phyloP scores from a whole-genome alignment of 441 rosid genomes.

The Raphanus hybrid region DNA sequence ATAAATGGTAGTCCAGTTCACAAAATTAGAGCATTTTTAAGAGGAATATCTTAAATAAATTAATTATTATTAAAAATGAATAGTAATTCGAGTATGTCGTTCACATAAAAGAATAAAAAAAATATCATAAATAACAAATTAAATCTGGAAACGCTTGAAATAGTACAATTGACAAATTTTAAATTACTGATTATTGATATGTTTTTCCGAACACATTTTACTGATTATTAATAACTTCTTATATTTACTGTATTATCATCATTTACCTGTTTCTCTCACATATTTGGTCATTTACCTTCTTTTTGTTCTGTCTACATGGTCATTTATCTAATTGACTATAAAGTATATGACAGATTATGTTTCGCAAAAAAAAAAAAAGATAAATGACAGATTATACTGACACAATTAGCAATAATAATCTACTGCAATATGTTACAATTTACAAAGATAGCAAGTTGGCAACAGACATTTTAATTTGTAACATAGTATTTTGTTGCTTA shows the following conservation, averaged over 20 bases:
- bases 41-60: not conserved
- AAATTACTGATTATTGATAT: too few relatives aligned
- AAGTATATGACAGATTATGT: not conserved
- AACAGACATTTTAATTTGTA: constrained; percentile 1
- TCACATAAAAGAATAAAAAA: too few relatives aligned
- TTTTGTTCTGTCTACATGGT: not conserved
- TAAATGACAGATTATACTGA: not conserved
- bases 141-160: too few relatives aligned
- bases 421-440: not conserved
- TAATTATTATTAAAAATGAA: too few relatives aligned
- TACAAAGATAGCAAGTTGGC: constrained; percentile 2
- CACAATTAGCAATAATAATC: constrained; percentile 3
- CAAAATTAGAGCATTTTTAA: not conserved
- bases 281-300: not conserved
- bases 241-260: too few relatives aligned
- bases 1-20: not conserved
- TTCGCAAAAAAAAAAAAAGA: not conserved
- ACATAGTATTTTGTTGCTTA: constrained; percentile 15
- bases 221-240: too few relatives aligned
- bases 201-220: too few relatives aligned
- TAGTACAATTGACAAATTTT: too few relatives aligned
- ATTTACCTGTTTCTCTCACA: not conserved
- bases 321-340: not conserved
- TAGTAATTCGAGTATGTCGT: too few relatives aligned
- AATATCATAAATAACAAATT: too few relatives aligned